Conservation (phyloP, 805 yeast species). For the Starmerella apicola region DNA sequence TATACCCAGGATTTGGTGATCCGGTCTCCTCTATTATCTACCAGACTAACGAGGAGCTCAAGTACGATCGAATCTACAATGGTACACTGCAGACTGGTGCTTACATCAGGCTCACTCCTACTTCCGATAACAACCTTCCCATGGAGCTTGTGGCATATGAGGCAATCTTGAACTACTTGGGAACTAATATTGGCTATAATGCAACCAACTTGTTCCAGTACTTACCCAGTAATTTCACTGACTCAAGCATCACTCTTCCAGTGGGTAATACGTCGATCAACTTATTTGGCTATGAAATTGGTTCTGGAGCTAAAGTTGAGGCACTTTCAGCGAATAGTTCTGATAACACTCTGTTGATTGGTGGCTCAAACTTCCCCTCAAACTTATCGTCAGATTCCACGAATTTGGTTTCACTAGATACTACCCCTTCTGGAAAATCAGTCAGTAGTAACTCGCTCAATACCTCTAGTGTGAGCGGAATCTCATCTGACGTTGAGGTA, state of each 20-base stretch:
- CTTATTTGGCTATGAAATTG: constrained; percentile 28
- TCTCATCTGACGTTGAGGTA: constrained; percentile 27
- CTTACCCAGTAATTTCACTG: constrained; percentile 52
- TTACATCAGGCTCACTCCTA: constrained; percentile 26
- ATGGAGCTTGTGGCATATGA: constrained; percentile 62
- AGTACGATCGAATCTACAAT: constrained; percentile 63
- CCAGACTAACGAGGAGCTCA: constrained; percentile 69
- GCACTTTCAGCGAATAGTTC: constrained; percentile 25
- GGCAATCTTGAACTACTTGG: constrained; percentile 34
- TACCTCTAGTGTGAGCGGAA: neutral
- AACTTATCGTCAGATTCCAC: constrained; percentile 3
- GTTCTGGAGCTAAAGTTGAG: constrained; percentile 32
- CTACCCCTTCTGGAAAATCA: no score
- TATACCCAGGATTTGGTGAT: constrained; percentile 38
- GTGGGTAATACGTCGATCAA: constrained; percentile 40
- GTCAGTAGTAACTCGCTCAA: constrained; percentile 12
- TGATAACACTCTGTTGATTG: constrained; percentile 30
- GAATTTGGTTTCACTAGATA: constrained; percentile 5
- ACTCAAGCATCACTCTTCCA: constrained; percentile 22
- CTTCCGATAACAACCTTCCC: constrained; percentile 23
- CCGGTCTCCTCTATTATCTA: constrained; percentile 40
- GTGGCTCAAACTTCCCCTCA: constrained; percentile 35
- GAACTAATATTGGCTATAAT: constrained; percentile 31
- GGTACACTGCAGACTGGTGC: constrained; percentile 49
- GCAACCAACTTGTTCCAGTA: constrained; percentile 55